Evolutionary conservation across 768 basidiomycete genomes (phyloP), one percentile per base, ranked within the genome.

Genomic region (Leccinum uliginosum): DNA sequence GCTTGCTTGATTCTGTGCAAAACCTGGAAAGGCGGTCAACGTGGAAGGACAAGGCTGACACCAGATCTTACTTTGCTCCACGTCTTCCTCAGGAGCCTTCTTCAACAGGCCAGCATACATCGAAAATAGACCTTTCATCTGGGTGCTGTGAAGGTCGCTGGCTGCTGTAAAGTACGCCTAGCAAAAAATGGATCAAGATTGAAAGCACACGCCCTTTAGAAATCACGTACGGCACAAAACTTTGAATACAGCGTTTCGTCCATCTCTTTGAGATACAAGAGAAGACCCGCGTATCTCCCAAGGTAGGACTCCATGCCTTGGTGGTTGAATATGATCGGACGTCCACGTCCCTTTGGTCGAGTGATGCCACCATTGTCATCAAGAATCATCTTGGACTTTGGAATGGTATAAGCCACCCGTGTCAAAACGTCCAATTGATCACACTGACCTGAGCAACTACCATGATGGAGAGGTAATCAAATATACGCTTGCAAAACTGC

Each of bases 251-350:
- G 73, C 54, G 73, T 75, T 69, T 97, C 92, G 58, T 97, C 94
- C 91, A 98, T 96, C 76, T 98, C 96, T 69, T 93, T 95, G 55
- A 98, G 74, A 67, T 96, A 98, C 17, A 98, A 77, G 72, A 98
- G 83, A 52, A 98, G 71, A 1, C 95, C 95, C 29, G 88, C 83
- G 71, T 98, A 98, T 45, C 89, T 81, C 23, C 89, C 91, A 19
- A 98, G 80, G 70, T 93, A 92, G 34, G 78, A 76, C 66, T 98
- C 93, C 69, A 97, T 78, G 17, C 81, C 77, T 51, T 78, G 77
- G 71, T 98, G 96, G n/a, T 76, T 74, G 26, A 77, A 65, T 26
- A 91, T 74, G 9, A 69, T 71, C 3, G 83, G 80, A 49, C 78
- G 73, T 32, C 80, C 75, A 49, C 76, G 65, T 48, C 75, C 70